Conservation (phyloP, 768 basidiomycete species). For the Pleurotus eryngii region DNA sequence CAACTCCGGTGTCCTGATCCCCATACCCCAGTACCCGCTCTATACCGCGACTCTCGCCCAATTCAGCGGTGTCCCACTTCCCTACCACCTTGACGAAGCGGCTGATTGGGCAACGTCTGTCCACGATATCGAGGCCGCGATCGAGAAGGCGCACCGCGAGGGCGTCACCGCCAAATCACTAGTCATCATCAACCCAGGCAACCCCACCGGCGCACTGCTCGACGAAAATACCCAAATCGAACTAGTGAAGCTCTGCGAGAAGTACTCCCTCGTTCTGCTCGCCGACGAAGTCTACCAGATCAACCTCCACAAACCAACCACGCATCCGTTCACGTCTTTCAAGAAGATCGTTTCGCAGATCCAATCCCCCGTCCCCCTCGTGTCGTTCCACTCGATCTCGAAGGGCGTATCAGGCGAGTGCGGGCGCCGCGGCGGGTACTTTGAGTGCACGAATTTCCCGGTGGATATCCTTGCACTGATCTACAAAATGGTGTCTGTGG, state of each 20-base stretch:
- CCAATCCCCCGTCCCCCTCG: constrained; percentile 72
- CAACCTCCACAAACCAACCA: constrained; percentile 72
- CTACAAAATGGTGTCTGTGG: constrained; percentile 95
- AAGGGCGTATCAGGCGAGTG: constrained; percentile 97
- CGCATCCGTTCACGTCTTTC: constrained; percentile 87
- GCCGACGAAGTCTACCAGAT: constrained; percentile 98
- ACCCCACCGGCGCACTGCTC: constrained; percentile 90
- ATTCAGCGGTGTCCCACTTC: constrained; percentile 72
- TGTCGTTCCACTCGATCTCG: constrained; percentile 97
- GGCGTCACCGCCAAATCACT: constrained; percentile 74
- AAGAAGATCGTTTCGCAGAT: constrained; percentile 77
- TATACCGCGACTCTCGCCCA: constrained; percentile 95
- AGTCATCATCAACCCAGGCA: constrained; percentile 98
- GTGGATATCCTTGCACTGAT: constrained; percentile 79
- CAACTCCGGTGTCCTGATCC: constrained; percentile 81
- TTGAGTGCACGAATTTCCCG: constrained; percentile 83
- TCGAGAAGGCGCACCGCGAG: constrained; percentile 60
- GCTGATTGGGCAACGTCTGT: constrained; percentile 82
- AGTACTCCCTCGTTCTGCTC: constrained; percentile 81
- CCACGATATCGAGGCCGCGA: constrained; percentile 58
- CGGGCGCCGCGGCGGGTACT: constrained; percentile 95
- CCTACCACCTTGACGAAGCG: constrained; percentile 86
- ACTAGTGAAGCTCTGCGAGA: constrained; percentile 80
- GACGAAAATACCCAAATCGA: constrained; percentile 64
- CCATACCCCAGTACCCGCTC: constrained; percentile 97